Percentiles rank a stretch among this genome's conserved stretches.
Conservation (phyloP, 1,284 basidiomycete genomes). For the Irpex rosettiformis region DNA sequence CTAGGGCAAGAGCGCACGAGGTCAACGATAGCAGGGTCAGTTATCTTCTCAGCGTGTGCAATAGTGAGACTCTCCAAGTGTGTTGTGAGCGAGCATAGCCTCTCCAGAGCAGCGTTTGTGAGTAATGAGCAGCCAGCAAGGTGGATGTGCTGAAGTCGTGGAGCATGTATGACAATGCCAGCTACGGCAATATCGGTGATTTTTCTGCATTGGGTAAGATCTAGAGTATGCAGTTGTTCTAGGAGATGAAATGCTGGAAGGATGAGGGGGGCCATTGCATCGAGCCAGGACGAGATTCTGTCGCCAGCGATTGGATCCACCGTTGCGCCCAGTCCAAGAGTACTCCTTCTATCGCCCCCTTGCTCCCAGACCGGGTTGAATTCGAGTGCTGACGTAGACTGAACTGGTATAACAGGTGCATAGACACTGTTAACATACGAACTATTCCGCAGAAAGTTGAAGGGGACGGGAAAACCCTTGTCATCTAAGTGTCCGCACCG, state of each 20-base stretch:
- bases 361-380: neutral
- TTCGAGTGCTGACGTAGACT: neutral
- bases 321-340: neutral
- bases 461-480: constrained; percentile 65
- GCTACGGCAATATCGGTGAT: constrained; percentile 80
- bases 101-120: constrained; percentile 71
- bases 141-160: constrained; percentile 74
- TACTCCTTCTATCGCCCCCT: neutral
- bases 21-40: constrained; percentile 74
- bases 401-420: neutral
- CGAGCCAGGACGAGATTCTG: constrained; percentile 52
- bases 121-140: constrained; percentile 81
- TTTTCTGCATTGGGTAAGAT: constrained; percentile 69
- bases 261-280: constrained; percentile 55
- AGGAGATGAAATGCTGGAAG: constrained; percentile 49
- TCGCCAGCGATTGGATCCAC: neutral
- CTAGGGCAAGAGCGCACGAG: constrained; percentile 73
- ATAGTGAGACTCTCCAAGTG: constrained; percentile 82
- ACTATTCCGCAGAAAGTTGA: constrained; percentile 16
- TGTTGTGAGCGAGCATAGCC: constrained; percentile 71
- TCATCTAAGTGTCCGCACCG: constrained; percentile 72
- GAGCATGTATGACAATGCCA: constrained; percentile 78
- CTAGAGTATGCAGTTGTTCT: constrained; percentile 72
- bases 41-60: constrained; percentile 77
- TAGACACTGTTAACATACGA: neutral